A percentile compares a stretch with the other conserved stretches of the same genome.
Evolutionary conservation across 2,329 filamentous ascomycete genomes (phyloP).

Genomic region (Davidsoniella eucalypti): DNA sequence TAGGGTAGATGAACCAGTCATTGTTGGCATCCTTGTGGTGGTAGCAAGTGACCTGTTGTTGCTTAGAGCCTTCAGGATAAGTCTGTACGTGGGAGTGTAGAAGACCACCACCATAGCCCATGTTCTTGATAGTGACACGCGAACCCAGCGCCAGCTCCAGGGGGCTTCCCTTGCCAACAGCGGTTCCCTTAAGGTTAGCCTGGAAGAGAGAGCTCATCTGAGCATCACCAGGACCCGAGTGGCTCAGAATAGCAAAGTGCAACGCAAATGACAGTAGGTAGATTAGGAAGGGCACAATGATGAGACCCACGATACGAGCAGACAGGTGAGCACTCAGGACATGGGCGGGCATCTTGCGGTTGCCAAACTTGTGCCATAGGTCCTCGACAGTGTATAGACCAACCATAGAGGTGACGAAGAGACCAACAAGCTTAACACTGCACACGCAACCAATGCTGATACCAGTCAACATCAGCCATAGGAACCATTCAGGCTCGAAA

Average conservation of each 20-base stretch:
- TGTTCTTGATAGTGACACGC: constrained; percentile 88
- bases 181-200: constrained; percentile 83
- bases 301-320: constrained; percentile 71
- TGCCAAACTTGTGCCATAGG: constrained; percentile 94
- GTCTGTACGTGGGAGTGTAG: constrained; percentile 95
- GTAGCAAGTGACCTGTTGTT: constrained; percentile 98
- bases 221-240: constrained; percentile 90
- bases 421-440: constrained; percentile 95
- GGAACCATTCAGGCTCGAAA: constrained; percentile 83
- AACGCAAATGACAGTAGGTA: constrained; percentile 93
- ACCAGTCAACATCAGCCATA: constrained; percentile 86
- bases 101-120: constrained; percentile 94
- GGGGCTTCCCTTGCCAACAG: constrained; percentile 87
- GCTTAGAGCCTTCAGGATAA: constrained; percentile 78
- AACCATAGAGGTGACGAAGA: constrained; percentile 89
- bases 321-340: constrained; percentile 61
- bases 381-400: constrained; percentile 93
- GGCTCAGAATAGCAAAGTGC: constrained; percentile 86
- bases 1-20: constrained; percentile 98
- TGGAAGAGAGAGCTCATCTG: constrained; percentile 99
- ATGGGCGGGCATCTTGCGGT: constrained; percentile 77
- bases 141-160: constrained; percentile 84
- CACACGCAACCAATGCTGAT: constrained; percentile 94
- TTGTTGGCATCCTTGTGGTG: constrained; percentile 99
- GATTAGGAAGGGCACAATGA: constrained; percentile 73